A percentile compares a stretch with the other conserved stretches of the same genome.
These are phyloP conservation scores for Ophiostoma montium DNA, from an alignment of 2,329 filamentous ascomycete species.

Conservation along the genomic window DNA sequence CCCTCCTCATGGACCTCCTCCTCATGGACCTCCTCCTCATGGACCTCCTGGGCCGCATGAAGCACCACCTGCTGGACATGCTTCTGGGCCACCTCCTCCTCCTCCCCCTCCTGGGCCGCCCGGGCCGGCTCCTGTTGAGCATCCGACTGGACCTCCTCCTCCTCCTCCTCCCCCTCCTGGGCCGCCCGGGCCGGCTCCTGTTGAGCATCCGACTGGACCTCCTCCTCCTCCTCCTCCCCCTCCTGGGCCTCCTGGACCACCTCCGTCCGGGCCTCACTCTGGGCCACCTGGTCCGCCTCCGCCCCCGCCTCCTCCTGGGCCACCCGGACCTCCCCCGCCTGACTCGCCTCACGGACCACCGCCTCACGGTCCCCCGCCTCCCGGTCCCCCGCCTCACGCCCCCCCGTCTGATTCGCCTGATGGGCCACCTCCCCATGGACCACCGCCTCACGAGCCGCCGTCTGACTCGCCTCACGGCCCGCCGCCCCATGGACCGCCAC, in stretches of 20 bases:
- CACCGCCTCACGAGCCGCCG: not conserved
- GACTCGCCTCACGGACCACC: no score
- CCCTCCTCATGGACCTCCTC: not conserved
- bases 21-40: not conserved
- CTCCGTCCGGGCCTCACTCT: no score
- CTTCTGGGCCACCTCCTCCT: no score
- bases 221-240: not conserved
- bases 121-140: not conserved
- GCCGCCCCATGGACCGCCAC: not conserved
- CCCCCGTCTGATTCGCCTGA: no score
- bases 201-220: not conserved
- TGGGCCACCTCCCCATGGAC: not conserved
- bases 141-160: not conserved
- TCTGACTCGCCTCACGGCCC: not conserved
- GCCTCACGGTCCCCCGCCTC: no score
- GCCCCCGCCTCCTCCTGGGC: not conserved
- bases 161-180: not conserved
- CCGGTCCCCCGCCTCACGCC: no score
- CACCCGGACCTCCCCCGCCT: not conserved
- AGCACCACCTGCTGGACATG: not conserved
- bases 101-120: no score
- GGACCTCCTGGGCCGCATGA: not conserved
- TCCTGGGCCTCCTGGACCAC: not conserved
- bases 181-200: not conserved
- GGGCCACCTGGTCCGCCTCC: no score